Evolutionary conservation across 2,329 filamentous ascomycete genomes (phyloP), one percentile per base, ranked within the genome.

Genomic region (Paracamarosporium sp.): DNA sequence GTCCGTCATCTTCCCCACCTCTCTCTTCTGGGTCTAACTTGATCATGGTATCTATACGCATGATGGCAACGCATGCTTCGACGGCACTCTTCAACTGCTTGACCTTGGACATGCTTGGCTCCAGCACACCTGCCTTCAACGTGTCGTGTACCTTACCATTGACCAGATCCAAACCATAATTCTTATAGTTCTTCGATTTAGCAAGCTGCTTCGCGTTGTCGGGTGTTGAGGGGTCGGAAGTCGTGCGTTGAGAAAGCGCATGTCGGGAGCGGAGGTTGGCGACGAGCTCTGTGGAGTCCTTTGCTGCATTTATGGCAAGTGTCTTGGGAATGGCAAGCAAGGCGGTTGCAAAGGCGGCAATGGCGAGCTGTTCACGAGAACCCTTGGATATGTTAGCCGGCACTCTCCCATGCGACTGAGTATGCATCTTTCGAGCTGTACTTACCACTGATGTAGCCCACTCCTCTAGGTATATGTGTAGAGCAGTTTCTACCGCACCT

Each of bases 381-480:
- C 94, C 86, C 85, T 87, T 62, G 15, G 6, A 40, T 20, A 11
- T 24, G 24, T 53, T 30, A 53, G 41, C 8, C 11, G 27, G 13
- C 7, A 8, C 30, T 27, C 20, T 25, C 27, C 3, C 28, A 13
- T n/a, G n/a, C n/a, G 24, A 24, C 12, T 30, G 7, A 6, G 11
- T 17, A 38, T 30, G 6, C 13, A 24, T 36, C 11, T 2, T 24
- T 25, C 30, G 4, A 27, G 30, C 41, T 12, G 22, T 35, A 82
- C 84, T 70, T 82, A 86, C 93, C 61, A 99, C 94, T 35, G 95
- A 98, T 69, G 95, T 94, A 52, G 95, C 95, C 79, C 96, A 99
- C 80, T 99, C 95, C 82, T 99, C 95, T 31, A 99, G 87, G 81
- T 98, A 99, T 76, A 99, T 99, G 82, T 98, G 95, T 65, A 99